Evolutionary conservation across 768 basidiomycete genomes (phyloP), one percentile per base, ranked within the genome.

Genomic region (Rhodosporidiobolus odoratus): DNA sequence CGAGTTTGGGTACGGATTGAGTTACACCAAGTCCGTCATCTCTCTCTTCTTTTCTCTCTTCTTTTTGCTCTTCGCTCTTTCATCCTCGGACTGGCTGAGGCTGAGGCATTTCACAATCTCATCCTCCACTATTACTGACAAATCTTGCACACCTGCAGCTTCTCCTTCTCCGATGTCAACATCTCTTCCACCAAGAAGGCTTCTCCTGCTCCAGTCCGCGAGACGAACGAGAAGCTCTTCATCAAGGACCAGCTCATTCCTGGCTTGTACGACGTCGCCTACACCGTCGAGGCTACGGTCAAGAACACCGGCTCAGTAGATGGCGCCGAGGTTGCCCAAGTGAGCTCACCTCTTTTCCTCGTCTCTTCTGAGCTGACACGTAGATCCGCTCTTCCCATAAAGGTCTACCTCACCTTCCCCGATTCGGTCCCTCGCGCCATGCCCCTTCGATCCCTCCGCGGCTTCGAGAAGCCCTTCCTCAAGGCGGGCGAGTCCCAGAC

Each of bases 1-100:
- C 74, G 64, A 78, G n/a, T 79, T 78, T 52, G 79, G 80, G 1
- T 74, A 76, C 64, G 80, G 80, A 16, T 25, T 78, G 48, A 76
- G 74, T 4, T 75, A 75, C 68, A 58, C 71, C 34, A 64, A 48
- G 61, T 65, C 34, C 27, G 53, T 38, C n/a, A n/a, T 35, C 38
- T 19, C 13, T 8, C 17, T 35, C 30, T 47, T 43, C 13, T 6
- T 30, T 9, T 6, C 4, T 25, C 53, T 1, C 12, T 1, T 1
- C 13, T 19, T 50, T 43, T 32, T 13, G 21, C 62, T 77, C 77
- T 54, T 68, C 73, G 37, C 21, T 16, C 30, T 48, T 30, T 35
- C 23, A 23, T 25, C 48, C 48, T 50, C 23, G 21, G 12, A 23
- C 48, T 13, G n/a, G n/a, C n/a, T n/a, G n/a, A n/a, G n/a, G n/a